Conservation (phyloP, 345 rosid genomes). For the Salix dunnii region DNA sequence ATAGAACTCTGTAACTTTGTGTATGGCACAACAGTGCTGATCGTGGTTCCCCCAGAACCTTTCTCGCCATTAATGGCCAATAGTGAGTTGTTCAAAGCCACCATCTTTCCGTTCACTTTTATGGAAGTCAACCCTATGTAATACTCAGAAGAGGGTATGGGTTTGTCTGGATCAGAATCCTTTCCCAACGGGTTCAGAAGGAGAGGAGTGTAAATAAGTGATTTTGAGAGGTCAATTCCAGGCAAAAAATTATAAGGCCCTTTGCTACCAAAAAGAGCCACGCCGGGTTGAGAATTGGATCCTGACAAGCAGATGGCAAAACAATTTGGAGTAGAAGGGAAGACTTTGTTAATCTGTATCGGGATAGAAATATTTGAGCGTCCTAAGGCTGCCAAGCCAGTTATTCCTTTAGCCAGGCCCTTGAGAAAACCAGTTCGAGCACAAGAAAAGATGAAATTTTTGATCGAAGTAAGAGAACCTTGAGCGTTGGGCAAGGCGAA, state of each 20-base stretch:
- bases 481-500: slow-evolving; percentile 25
- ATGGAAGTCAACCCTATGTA: slow-evolving; percentile 10
- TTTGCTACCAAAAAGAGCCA: neutral
- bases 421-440: slow-evolving; percentile 7
- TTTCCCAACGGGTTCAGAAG: slow-evolving; percentile 4
- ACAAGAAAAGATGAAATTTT: slow-evolving; percentile 11
- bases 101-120: slow-evolving; percentile 14
- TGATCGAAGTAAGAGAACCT: neutral
- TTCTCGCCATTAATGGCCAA: neutral
- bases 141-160: slow-evolving; percentile 22
- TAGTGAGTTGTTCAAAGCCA: neutral
- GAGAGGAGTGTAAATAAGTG: slow-evolving; percentile 5
- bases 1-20: slow-evolving; percentile 25
- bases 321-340: neutral
- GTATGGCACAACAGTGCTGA: slow-evolving; percentile 28
- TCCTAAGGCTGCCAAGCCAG: slow-evolving; percentile 15
- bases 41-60: slow-evolving; percentile 22
- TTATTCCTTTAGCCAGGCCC: slow-evolving; percentile 5
- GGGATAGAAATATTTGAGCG: slow-evolving; percentile 24
- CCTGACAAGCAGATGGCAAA: slow-evolving; percentile 6
- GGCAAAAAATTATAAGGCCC: slow-evolving; percentile 8
- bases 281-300: neutral
- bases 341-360: slow-evolving; percentile 16
- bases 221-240: neutral
- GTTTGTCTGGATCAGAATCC: too few relatives aligned